Conservation (phyloP, 1,139 yeast species). For the Nadsonia commutata region DNA sequence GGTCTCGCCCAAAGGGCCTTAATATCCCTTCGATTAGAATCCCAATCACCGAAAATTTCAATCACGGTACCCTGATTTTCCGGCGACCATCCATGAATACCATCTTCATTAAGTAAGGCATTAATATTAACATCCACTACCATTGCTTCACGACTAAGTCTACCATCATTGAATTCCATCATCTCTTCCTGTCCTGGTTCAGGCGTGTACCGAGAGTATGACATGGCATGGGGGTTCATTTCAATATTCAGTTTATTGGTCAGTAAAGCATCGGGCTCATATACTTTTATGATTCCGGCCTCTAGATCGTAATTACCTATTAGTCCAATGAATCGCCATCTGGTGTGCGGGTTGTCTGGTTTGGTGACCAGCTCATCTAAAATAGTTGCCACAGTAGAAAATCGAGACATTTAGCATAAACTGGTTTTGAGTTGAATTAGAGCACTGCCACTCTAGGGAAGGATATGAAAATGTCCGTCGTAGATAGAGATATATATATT, state of each 20-base stretch:
- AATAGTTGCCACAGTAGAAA: background rate
- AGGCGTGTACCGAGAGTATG: background rate
- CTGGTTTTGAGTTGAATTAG: too few relatives aligned
- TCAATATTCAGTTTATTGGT: background rate
- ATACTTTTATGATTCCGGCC: background rate
- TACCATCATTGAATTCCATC: background rate
- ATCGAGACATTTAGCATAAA: too few relatives aligned
- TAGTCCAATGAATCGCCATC: background rate
- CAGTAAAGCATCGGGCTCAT: background rate
- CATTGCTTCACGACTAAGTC: background rate
- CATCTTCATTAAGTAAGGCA: background rate
- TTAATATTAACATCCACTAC: background rate
- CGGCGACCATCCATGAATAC: background rate
- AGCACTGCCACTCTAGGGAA: too few relatives aligned
- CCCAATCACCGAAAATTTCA: background rate
- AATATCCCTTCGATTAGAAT: background rate
- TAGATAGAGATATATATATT: too few relatives aligned
- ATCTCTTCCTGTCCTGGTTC: background rate
- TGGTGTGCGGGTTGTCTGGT: background rate
- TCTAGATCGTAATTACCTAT: background rate
- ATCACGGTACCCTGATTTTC: background rate
- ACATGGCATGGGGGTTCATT: background rate
- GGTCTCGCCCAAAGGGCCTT: background rate
- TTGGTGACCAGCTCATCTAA: background rate
- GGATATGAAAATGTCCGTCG: too few relatives aligned